Base-by-base conservation (phyloP, 208 protist genomes). In the Crithidia thermophila region DNA sequence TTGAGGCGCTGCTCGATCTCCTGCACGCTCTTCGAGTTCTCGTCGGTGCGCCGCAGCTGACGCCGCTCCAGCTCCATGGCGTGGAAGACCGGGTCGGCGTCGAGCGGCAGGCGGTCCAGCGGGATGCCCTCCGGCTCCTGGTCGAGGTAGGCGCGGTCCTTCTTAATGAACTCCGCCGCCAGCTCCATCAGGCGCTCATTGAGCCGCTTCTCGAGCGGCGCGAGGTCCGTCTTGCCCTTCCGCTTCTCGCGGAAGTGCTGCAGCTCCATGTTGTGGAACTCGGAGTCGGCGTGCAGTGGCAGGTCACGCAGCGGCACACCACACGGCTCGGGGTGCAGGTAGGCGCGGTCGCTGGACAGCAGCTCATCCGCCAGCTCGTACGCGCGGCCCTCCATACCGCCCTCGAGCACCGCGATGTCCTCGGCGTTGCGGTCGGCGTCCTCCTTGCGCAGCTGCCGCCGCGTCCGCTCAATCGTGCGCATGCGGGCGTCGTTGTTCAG, bases 51-150 rank as follows among this genome's bases (percentile, higher is more conserved):
- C 27, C 75, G 47, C 52, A 94, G 73, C 49, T 71, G 72, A 2
- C 84, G 84, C 3, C 85, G 91, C 46, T 94, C 80, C 52, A 85
- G 51, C 70, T 94, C 91, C 80, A 96, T 84, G 25, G 47, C 21
- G 43, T 81, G 83, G 57, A 96, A 96, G 8, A 66, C 60, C 1
- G 59, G 52, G 68, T 96, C 91, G 36, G 70, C 72, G 67, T 90
- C 77, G 13, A 96, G 79, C n/a, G 84, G 77, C 37, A 96, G 68
- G 14, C 57, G 52, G 18, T 70, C 34, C 14, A 96, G 72, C 25
- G 80, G 81, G 59, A 96, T 80, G 50, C 91, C 91, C 59, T 91
- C 70, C 18, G 91, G 87, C 55, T 93, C 79, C 56, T 75, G 79
- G 49, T 96, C 86, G 6, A 96, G 79, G 63, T 87, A 94, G 25